Conservation (phyloP, 805 yeast species). For the Cyberlindnera saturnus region DNA sequence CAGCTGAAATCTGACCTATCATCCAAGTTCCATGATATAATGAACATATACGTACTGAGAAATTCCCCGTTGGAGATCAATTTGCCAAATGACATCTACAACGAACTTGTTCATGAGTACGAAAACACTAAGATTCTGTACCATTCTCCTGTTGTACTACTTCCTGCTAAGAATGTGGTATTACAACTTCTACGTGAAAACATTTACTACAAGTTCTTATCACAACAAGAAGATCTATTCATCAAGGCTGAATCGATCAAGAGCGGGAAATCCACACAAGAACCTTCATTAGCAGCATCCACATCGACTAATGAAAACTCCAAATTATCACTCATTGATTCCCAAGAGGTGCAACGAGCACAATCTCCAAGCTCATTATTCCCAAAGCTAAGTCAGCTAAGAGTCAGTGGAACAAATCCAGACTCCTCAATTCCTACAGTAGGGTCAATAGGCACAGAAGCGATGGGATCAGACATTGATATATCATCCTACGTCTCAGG, state of each 20-base stretch:
- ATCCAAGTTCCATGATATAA: constrained; percentile 33
- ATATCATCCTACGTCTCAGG: no score
- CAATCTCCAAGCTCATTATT: constrained; percentile 6
- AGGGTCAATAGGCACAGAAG: no score
- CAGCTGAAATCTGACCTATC: constrained; percentile 16
- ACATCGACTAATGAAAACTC: background rate
- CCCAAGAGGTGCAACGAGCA: background rate
- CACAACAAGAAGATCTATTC: constrained; percentile 16
- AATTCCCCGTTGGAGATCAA: constrained; percentile 45
- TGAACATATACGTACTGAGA: constrained; percentile 33
- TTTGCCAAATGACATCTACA: constrained; percentile 34
- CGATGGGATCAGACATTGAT: no score
- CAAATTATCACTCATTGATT: background rate
- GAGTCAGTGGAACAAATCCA: background rate
- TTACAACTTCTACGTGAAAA: constrained; percentile 28
- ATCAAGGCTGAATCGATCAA: constrained; percentile 4
- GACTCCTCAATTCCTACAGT: no score
- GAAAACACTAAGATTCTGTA: constrained; percentile 21
- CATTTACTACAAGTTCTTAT: constrained; percentile 25
- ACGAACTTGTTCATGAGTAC: constrained; percentile 24
- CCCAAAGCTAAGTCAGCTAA: constrained; percentile 6
- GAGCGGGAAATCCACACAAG: background rate
- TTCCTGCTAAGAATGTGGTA: constrained; percentile 27
- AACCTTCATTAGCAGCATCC: background rate
- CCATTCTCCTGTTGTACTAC: constrained; percentile 27